Conservation (phyloP, 2,329 filamentous ascomycete species). For the Hymenoscyphus infarciens region DNA sequence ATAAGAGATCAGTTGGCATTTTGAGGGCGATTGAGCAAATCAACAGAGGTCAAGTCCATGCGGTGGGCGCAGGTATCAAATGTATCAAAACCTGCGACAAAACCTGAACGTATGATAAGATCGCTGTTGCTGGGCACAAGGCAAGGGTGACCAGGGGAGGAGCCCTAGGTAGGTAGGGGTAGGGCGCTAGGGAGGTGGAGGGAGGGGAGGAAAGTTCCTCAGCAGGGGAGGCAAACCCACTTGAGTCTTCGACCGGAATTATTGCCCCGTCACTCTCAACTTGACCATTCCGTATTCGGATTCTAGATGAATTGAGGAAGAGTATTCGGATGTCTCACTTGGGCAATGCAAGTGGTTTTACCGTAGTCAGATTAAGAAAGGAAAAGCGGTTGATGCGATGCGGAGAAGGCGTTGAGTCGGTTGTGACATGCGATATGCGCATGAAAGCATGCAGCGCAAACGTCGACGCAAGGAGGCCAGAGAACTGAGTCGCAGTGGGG, state of each 20-base stretch:
- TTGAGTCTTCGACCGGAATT: no score
- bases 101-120: not conserved
- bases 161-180: no score
- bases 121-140: not conserved
- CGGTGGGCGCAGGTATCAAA: not conserved
- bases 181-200: no score
- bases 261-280: no score
- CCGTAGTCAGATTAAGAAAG: not conserved
- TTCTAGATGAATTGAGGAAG: not conserved
- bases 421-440: no score
- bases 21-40: not conserved
- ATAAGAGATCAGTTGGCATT: not conserved
- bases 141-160: not conserved
- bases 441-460: not conserved
- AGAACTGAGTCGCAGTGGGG: not conserved
- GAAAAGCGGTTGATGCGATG: not conserved
- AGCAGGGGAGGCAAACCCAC: not conserved
- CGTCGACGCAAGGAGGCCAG: not conserved
- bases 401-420: not conserved
- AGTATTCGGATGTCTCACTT: not conserved
- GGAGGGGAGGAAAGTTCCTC: not conserved
- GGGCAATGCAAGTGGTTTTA: not conserved
- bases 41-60: not conserved
- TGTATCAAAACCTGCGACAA: constrained; percentile 1
- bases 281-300: not conserved